A percentile compares a stretch with the other conserved stretches of the same genome.
These are phyloP conservation scores for Phytophthora melonis DNA, from an alignment of 352 stramenopile genomes.

Conservation along the genomic window DNA sequence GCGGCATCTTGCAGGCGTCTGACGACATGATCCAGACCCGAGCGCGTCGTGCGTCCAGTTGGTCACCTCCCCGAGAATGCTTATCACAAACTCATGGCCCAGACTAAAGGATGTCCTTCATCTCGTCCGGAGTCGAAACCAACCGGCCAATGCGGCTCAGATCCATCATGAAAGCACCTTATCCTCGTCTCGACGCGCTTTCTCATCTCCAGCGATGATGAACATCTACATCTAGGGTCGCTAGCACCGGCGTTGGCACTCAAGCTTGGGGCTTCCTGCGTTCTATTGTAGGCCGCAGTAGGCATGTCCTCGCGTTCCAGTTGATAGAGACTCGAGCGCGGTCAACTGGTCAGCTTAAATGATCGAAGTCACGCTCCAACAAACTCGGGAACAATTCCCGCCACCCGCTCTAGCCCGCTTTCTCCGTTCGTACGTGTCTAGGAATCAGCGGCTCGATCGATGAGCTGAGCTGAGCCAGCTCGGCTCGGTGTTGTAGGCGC, in stretches of 20 bases:
- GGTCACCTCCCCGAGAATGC: conserved; percentile 12
- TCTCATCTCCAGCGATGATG: not conserved
- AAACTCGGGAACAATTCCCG: not conserved
- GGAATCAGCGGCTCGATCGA: conserved; percentile 7
- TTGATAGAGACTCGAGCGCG: not conserved
- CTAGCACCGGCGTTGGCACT: not conserved
- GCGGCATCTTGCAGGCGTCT: not conserved
- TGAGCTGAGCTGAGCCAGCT: not conserved
- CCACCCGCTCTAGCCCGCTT: not conserved
- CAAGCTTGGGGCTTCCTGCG: not conserved
- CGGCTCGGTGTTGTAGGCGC: not conserved
- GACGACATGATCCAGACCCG: not conserved
- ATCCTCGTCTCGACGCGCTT: not conserved
- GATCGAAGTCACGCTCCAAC: conserved; percentile 17
- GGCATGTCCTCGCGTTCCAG: not conserved
- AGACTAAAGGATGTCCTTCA: not conserved
- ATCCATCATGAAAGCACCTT: conserved; percentile 3
- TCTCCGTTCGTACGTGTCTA: not conserved
- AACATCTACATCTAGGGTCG: not conserved
- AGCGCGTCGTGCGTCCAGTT: conserved; percentile 1
- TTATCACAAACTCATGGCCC: not conserved
- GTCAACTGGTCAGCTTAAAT: conserved; percentile 8
- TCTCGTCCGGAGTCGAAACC: conserved; percentile 8
- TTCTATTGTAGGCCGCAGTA: not conserved
- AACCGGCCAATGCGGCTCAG: conserved; percentile 8